Evolutionary conservation across 2,329 filamentous ascomycete genomes (phyloP).

Genomic region (Fusarium proliferatum): DNA sequence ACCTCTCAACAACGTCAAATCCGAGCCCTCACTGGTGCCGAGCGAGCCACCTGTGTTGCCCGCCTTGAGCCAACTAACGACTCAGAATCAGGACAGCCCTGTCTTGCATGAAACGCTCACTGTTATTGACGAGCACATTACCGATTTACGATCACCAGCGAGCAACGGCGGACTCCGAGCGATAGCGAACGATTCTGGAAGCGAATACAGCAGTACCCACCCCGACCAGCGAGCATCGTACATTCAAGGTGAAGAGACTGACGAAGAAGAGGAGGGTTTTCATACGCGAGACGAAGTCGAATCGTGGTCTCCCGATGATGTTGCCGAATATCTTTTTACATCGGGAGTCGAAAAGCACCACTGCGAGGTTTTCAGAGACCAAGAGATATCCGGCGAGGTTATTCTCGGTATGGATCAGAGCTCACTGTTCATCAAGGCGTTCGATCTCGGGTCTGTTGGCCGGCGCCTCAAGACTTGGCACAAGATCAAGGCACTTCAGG

Average conservation of each 20-base stretch:
- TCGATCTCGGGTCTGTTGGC: conserved; percentile 91
- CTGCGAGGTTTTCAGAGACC: conserved; percentile 93
- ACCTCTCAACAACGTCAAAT: conserved; percentile 58
- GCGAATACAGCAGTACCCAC: conserved; percentile 89
- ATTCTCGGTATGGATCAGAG: conserved; percentile 94
- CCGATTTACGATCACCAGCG: conserved; percentile 74
- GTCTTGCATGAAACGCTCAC: conserved; percentile 95
- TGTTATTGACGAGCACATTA: conserved; percentile 97
- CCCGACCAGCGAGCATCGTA: conserved; percentile 84
- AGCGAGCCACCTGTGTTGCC: conserved; percentile 44
- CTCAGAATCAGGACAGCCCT: conserved; percentile 66
- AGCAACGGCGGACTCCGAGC: conserved; percentile 64
- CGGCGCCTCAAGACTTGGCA: conserved; percentile 94
- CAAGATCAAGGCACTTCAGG: conserved; percentile 91
- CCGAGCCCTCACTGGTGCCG: conserved; percentile 40
- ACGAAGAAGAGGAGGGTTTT: conserved; percentile 86
- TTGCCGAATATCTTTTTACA: conserved; percentile 89
- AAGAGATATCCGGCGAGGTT: conserved; percentile 95
- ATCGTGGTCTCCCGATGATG: conserved; percentile 81
- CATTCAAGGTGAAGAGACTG: conserved; percentile 93
- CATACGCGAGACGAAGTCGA: conserved; percentile 79
- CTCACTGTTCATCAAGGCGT: conserved; percentile 94
- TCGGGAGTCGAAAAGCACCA: conserved; percentile 87
- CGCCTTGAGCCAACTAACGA: conserved; percentile 53
- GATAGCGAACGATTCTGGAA: conserved; percentile 79